Base-by-base conservation (phyloP, 2,329 filamentous ascomycete genomes). In the Calonectria pteridis region DNA sequence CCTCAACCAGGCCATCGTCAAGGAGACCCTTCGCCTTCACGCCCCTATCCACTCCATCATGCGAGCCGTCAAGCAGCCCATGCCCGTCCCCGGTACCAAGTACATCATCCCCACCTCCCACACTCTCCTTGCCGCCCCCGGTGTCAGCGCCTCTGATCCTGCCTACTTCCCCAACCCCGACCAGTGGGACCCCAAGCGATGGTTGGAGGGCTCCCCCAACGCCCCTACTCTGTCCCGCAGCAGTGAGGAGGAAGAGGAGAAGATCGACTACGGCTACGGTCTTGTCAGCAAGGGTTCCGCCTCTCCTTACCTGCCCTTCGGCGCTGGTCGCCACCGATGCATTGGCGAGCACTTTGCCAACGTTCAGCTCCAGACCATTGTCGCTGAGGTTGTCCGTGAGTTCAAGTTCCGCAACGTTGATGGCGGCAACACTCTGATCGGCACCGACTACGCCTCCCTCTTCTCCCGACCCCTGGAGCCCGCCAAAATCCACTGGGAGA, bases 261-360 rank as follows among this genome's bases (percentile, higher is more conserved):
- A 95, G 86, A 91, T 96, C 74, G 96, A 98, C 84, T 98, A 98
- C 83, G 96, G 96, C 40, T 98, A 98, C 84, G 96, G 96, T 75
- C 88, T 98, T 65, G 94, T 98, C 78, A 96, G 92, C 89, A 98
- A 98, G 89, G 96, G 96, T 70, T 93, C 95, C 18, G 92, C 91
- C 73, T 97, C 94, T 67, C 96, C 96, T 0, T 98, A 98, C 84
- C 91, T 98, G 62, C 96, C 96, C 2, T 98, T 98, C 82, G 96
- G 96, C 72, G 96, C 96, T 35, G 96, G 96, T 51, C 90, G 96
- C 78, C 96, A 98, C 86, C 90, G 96, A 77, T 98, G 96, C 86
- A 98, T 98, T 82, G 96, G 96, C 77, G 96, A 98, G 89, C 95
- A 98, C 82, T 98, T 98, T 84, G 96, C 96, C 78, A 98, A 97